Conservation (phyloP, 2,329 filamentous ascomycete species). For the Fusarium bulbicola region DNA sequence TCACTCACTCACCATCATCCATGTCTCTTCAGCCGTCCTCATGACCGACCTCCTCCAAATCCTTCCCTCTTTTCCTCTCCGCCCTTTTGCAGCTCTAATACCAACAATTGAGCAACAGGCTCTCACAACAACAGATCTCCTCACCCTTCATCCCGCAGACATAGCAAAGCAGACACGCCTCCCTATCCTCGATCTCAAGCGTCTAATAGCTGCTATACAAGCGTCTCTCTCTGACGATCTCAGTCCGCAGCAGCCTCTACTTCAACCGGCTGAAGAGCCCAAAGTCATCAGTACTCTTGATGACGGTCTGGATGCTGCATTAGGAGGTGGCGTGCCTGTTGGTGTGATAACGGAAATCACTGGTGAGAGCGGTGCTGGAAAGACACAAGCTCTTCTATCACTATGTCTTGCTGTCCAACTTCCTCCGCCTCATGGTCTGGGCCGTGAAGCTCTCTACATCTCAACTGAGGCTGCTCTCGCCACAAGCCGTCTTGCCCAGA, state of each 20-base stretch:
- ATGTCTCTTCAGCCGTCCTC: slow-evolving; percentile 35
- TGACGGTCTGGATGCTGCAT: slow-evolving; percentile 70
- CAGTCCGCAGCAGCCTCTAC: slow-evolving; percentile 41
- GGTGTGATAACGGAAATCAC: slow-evolving; percentile 89
- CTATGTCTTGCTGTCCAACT: slow-evolving; percentile 88
- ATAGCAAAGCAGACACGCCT: slow-evolving; percentile 87
- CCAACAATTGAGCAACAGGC: slow-evolving; percentile 80
- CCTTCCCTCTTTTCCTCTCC: slow-evolving; percentile 80
- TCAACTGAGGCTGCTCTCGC: slow-evolving; percentile 90
- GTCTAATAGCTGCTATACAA: slow-evolving; percentile 74
- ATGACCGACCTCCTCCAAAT: slow-evolving; percentile 90
- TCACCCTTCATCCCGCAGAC: slow-evolving; percentile 83
- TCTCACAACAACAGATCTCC: slow-evolving; percentile 83
- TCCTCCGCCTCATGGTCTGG: slow-evolving; percentile 74
- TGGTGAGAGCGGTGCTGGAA: slow-evolving; percentile 92
- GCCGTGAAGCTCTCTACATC: slow-evolving; percentile 85
- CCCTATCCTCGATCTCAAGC: slow-evolving; percentile 81
- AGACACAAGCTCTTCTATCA: slow-evolving; percentile 91
- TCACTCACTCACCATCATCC: background rate
- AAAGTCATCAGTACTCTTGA: slow-evolving; percentile 81
- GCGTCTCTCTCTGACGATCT: slow-evolving; percentile 72
- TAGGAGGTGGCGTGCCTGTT: slow-evolving; percentile 82
- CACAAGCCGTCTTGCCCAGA: slow-evolving; percentile 82
- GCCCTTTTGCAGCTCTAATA: slow-evolving; percentile 77
- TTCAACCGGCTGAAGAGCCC: slow-evolving; percentile 3